Evolutionary conservation across 305 asterid species (phyloP).

Genomic region (Fraxinus angustifolia): DNA sequence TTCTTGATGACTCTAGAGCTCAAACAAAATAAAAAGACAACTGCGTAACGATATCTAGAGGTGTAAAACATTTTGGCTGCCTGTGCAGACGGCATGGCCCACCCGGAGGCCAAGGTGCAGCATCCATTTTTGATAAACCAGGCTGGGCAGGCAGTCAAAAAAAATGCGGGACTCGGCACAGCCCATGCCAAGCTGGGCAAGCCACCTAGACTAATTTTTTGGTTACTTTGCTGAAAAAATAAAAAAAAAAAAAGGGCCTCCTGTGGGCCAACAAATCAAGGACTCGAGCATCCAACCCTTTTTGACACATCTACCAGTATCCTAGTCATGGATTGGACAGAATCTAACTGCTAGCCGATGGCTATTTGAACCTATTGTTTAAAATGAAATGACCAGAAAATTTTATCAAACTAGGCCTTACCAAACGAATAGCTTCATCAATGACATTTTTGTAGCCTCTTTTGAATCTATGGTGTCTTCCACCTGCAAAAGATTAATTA

Average conservation of each 20-base stretch:
- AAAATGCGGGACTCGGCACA: not conserved
- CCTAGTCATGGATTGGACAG: not conserved
- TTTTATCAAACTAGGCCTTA: constrained; percentile 28
- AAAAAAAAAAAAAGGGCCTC: not conserved
- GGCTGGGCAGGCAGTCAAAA: not conserved
- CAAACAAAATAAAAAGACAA: not conserved
- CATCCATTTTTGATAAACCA: not conserved
- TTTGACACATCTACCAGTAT: not conserved
- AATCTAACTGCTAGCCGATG: constrained; percentile 13
- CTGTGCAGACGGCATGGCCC: not conserved
- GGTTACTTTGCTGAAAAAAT: not conserved
- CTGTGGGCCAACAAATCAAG: not conserved
- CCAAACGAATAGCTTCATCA: constrained; percentile 95
- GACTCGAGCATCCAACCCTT: not conserved
- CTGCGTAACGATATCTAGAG: not conserved
- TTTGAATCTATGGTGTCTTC: constrained; percentile 89
- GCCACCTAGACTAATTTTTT: not conserved
- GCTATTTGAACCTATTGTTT: not conserved
- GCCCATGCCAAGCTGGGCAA: not conserved
- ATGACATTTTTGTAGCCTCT: constrained; percentile 99
- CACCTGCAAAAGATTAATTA: constrained; percentile 53
- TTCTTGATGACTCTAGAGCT: not conserved
- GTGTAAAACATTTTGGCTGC: not conserved
- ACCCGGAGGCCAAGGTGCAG: not conserved
- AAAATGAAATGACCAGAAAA: constrained; percentile 4